Evolutionary conservation across 164 flowering plant species (phyloP), one percentile per base, ranked within the genome.

Genomic region (Aristolochia californica): DNA sequence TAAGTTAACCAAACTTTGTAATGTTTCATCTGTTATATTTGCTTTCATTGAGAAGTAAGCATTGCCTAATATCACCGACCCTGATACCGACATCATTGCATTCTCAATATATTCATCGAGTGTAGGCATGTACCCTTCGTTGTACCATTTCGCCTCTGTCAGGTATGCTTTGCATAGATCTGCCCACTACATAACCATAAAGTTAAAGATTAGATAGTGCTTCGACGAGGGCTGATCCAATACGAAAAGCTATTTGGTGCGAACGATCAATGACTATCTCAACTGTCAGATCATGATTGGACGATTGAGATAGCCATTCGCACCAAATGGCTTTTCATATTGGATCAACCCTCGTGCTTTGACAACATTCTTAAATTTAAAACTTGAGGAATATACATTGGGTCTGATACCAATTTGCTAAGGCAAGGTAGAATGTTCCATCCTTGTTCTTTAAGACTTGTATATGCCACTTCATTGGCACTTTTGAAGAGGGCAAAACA

Each of bases 101-200:
- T 76, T 78, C 7, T 74, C 62, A 0, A 80, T 40, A 53, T 82
- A 82, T n/a, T 80, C 80, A 15, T 72, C 54, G 8, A 77, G 65
- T 0, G 71, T 61, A 18, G 82, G 85, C 8, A 43, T 75, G 24
- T 64, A 13, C n/a, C 64, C 59, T 18, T 51, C 61, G 45, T 66
- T 21, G 1, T 1, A 45, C 84, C 88, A 83, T 43, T 63, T 73
- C 20, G 81, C 76, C 70, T 80, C 83, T 40, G 27, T 53, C 30
- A 75, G 52, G 66, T 63, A 80, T 1, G 74, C 62, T 62, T 71
- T 74, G 55, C 64, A 73, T 58, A 78, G 28, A 66, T 72, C 75
- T 38, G 68, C 68, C 88, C 83, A 80, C 81, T 80, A 67, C 5
- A 55, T 15, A 5, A 20, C 5, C 14, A 28, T n/a, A 13, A 27